These are phyloP conservation scores for Carex myosuroides DNA, from an alignment of 176 grass and related monocot genomes.

Conservation along the genomic window DNA sequence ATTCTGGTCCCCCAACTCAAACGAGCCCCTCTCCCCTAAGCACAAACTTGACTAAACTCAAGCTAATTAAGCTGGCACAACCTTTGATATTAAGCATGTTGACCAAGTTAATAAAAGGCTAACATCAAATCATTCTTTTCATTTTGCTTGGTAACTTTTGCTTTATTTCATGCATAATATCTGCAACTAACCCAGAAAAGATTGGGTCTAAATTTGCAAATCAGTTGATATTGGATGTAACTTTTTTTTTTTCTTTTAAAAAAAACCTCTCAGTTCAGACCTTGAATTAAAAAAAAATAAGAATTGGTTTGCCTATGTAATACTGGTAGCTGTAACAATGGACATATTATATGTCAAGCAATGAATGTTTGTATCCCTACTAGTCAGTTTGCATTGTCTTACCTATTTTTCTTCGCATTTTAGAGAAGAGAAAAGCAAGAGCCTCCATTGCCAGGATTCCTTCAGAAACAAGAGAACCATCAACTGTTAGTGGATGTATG, in stretches of 20 bases:
- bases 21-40: background rate
- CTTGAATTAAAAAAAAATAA: background rate
- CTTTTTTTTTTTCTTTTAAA: background rate
- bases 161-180: background rate
- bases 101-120: background rate
- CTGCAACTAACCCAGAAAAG: background rate
- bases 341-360: slow-evolving; percentile 6
- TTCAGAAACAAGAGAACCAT: slow-evolving; percentile 53
- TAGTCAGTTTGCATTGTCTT: background rate
- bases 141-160: background rate
- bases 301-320: background rate
- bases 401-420: slow-evolving; percentile 3
- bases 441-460: slow-evolving; percentile 71
- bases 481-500: slow-evolving; percentile 66
- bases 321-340: background rate
- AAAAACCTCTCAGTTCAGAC: background rate
- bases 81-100: background rate
- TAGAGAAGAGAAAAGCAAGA: slow-evolving; percentile 57
- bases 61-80: background rate
- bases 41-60: background rate
- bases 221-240: background rate
- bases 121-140: background rate
- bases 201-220: background rate
- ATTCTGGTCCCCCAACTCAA: background rate
- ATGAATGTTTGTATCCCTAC: no score